A percentile compares a stretch with the other conserved stretches of the same genome.
These are phyloP conservation scores for Ogataea minuta DNA, from an alignment of 805 yeast genomes.

Conservation along the genomic window DNA sequence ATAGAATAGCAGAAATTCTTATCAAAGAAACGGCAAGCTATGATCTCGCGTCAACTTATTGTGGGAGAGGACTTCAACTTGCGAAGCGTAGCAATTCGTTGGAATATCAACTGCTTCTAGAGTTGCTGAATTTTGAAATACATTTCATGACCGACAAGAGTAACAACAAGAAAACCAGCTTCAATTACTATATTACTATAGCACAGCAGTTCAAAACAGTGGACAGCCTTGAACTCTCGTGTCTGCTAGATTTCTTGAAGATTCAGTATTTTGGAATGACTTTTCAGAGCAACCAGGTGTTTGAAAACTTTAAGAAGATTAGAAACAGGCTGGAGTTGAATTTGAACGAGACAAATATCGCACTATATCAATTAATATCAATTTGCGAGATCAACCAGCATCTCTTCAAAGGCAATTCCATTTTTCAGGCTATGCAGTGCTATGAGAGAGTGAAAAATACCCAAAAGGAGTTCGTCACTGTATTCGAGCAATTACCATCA, in stretches of 20 bases:
- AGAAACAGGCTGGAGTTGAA: constrained; percentile 9
- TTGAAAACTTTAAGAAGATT: constrained; percentile 17
- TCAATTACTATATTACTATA: constrained; percentile 33
- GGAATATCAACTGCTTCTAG: constrained; percentile 33
- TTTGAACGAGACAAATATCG: constrained; percentile 12
- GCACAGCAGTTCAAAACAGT: constrained; percentile 21
- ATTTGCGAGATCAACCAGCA: constrained; percentile 33
- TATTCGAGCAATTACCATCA: constrained; percentile 18
- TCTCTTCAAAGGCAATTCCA: constrained; percentile 32
- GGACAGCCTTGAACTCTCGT: constrained; percentile 21
- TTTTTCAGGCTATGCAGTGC: constrained; percentile 20
- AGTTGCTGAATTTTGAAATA: constrained; percentile 38
- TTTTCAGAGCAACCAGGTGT: constrained; percentile 29
- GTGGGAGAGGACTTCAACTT: constrained; percentile 30
- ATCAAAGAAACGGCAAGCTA: constrained; percentile 42
- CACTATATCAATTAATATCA: constrained; percentile 26
- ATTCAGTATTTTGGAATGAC: constrained; percentile 32
- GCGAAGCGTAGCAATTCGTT: constrained; percentile 25
- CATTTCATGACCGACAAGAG: constrained; percentile 29
- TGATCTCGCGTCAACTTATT: constrained; percentile 40
- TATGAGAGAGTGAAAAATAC: constrained; percentile 21
- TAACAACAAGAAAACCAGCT: constrained; percentile 22
- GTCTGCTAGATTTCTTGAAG: constrained; percentile 35
- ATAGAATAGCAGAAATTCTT: constrained; percentile 38
- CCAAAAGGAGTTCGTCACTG: constrained; percentile 1